phyloP scores from a whole-genome alignment of 192 early-diverging fungal species.

The Borealophlyctis nickersoniae region DNA sequence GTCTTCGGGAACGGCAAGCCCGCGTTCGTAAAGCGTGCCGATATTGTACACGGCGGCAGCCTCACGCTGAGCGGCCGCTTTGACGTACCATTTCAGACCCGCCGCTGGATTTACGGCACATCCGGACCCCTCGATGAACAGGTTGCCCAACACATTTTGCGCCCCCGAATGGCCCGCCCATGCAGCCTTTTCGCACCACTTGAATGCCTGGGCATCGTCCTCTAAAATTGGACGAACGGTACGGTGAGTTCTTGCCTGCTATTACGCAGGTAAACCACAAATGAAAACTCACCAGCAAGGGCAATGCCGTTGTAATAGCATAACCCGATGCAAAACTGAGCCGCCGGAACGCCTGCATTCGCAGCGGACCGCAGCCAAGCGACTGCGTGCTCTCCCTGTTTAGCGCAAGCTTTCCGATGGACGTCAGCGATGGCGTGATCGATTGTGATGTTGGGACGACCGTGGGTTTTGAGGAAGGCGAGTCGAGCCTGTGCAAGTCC shows the following conservation, averaged over 20 bases:
- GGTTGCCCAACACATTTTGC: slow-evolving; percentile 62
- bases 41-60: slow-evolving; percentile 56
- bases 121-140: slow-evolving; percentile 76
- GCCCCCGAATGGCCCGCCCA: slow-evolving; percentile 44
- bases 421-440: slow-evolving; percentile 37
- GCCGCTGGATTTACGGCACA: slow-evolving; percentile 50
- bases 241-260: too few relatives aligned
- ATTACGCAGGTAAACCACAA: slow-evolving; percentile 7
- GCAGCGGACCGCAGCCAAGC: slow-evolving; percentile 41
- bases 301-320: slow-evolving; percentile 50
- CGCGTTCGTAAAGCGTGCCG: slow-evolving; percentile 52
- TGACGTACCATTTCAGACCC: slow-evolving; percentile 60
- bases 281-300: slow-evolving; percentile 7
- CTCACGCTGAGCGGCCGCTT: slow-evolving; percentile 46
- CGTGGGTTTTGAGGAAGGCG: slow-evolving; percentile 52
- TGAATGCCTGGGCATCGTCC: slow-evolving; percentile 37
- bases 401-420: slow-evolving; percentile 17
- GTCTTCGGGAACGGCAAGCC: slow-evolving; percentile 44
- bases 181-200: slow-evolving; percentile 47
- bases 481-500: slow-evolving; percentile 43
- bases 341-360: slow-evolving; percentile 32
- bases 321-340: slow-evolving; percentile 52
- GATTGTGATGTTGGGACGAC: slow-evolving; percentile 43
- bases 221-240: too few relatives aligned
- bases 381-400: slow-evolving; percentile 11